These are phyloP conservation scores for Lodderomyces margitis DNA, from an alignment of 1,139 yeast species.

Conservation along the genomic window DNA sequence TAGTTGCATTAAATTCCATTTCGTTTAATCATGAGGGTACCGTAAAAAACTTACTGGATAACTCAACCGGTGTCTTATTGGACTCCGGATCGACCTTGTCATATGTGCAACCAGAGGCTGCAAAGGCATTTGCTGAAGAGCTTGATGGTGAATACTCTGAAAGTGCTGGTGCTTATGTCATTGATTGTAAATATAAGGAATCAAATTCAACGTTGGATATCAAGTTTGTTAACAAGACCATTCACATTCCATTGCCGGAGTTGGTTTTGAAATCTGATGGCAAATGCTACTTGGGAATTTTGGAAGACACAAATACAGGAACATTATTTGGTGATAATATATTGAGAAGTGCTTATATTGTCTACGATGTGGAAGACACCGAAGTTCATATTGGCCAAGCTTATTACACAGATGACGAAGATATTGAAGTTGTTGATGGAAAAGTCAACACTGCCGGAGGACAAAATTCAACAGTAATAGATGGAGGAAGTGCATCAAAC, in stretches of 20 bases:
- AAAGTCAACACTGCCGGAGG: constrained; percentile 10
- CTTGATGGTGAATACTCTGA: constrained; percentile 21
- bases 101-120: constrained; percentile 21
- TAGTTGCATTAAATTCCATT: constrained; percentile 7
- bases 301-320: constrained; percentile 22
- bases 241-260: constrained; percentile 35
- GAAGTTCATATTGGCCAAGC: constrained; percentile 72
- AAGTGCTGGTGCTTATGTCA: constrained; percentile 8
- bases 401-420: constrained; percentile 22
- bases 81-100: constrained; percentile 33
- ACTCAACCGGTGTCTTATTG: constrained; percentile 17
- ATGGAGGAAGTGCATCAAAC: no score
- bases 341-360: constrained; percentile 71
- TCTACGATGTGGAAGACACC: constrained; percentile 67
- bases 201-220: constrained; percentile 21
- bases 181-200: constrained; percentile 7
- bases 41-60: not conserved
- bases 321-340: constrained; percentile 68
- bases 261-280: constrained; percentile 21
- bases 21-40: not conserved
- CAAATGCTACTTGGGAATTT: constrained; percentile 30
- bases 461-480: constrained; percentile 8
- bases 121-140: constrained; percentile 10
- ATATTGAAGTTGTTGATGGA: constrained; percentile 9
- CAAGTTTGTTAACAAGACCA: constrained; percentile 34